Percentiles rank a stretch among this genome's conserved stretches.
Conservation (phyloP, 768 basidiomycete genomes). For the Lactarius evosmus region DNA sequence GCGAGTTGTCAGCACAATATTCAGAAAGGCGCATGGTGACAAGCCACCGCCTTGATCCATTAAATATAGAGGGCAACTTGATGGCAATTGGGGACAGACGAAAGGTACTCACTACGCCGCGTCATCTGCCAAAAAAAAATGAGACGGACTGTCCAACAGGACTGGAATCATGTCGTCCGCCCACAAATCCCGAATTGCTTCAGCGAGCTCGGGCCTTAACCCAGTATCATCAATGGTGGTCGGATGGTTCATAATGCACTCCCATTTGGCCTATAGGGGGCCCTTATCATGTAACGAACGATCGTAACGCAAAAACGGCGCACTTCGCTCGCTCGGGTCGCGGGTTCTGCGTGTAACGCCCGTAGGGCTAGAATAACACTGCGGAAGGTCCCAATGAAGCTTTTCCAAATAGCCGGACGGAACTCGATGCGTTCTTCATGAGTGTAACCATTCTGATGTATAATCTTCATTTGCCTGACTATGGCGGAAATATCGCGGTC, state of each 20-base stretch:
- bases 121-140: constrained; percentile 95
- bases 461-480: constrained; percentile 98
- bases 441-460: constrained; percentile 88
- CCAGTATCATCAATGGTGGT: constrained; percentile 27
- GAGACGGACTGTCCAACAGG: constrained; percentile 56
- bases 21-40: not conserved
- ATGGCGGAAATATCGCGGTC: constrained; percentile 39
- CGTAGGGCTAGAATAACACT: not conserved
- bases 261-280: constrained; percentile 1
- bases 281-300: not conserved
- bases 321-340: not conserved
- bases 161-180: constrained; percentile 56
- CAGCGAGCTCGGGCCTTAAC: constrained; percentile 42
- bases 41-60: not conserved
- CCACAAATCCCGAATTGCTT: constrained; percentile 67
- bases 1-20: constrained; percentile 30
- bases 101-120: constrained; percentile 68
- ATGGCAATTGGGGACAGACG: not conserved
- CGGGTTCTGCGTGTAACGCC: no score
- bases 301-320: not conserved
- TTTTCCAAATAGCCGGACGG: constrained; percentile 71
- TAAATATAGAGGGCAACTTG: no score
- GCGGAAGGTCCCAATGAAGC: constrained; percentile 2
- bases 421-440: constrained; percentile 71
- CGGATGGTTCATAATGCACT: constrained; percentile 1